Percentiles rank a stretch among this genome's conserved stretches.
Evolutionary conservation across 352 stramenopile genomes (phyloP).

Genomic region (Globisporangium canariense): DNA sequence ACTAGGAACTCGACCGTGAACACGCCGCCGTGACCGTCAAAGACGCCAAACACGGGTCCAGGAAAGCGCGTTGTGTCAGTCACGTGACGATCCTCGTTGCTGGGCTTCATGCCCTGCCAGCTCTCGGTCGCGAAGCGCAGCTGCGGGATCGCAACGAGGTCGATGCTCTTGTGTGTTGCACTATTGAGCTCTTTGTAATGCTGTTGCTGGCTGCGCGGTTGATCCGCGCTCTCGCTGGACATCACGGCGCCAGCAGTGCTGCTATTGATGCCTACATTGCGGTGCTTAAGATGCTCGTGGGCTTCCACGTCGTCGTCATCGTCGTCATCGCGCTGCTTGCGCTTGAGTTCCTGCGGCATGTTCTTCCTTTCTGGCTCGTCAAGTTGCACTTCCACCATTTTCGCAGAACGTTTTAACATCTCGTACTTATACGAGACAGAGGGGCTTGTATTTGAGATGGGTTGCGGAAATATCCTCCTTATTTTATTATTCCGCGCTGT

Average conservation of each 20-base stretch:
- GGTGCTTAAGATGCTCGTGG: not conserved
- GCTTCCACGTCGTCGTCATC: constrained; percentile 18
- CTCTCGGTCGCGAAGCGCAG: constrained; percentile 54
- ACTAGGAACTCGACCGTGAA: constrained; percentile 48
- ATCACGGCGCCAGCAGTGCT: not conserved
- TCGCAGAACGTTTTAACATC: too few relatives aligned
- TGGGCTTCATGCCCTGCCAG: constrained; percentile 47
- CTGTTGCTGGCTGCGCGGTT: not conserved
- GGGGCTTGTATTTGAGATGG: not conserved
- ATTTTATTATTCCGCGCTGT: not conserved
- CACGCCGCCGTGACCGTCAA: constrained; percentile 56
- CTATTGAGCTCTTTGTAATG: not conserved
- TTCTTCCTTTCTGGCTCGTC: not conserved
- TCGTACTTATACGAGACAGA: not conserved
- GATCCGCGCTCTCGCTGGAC: not conserved
- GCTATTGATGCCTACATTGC: not conserved
- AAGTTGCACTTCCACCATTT: too few relatives aligned
- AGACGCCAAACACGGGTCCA: constrained; percentile 52
- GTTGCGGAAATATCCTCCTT: not conserved
- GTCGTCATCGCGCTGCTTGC: constrained; percentile 19
- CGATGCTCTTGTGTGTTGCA: not conserved
- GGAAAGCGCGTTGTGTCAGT: constrained; percentile 30
- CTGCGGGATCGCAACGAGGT: constrained; percentile 21
- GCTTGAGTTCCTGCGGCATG: constrained; percentile 21
- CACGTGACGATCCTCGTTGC: constrained; percentile 59